Evolutionary conservation across 257 asterid species (phyloP).

Genomic region (Scutellaria baicalensis): DNA sequence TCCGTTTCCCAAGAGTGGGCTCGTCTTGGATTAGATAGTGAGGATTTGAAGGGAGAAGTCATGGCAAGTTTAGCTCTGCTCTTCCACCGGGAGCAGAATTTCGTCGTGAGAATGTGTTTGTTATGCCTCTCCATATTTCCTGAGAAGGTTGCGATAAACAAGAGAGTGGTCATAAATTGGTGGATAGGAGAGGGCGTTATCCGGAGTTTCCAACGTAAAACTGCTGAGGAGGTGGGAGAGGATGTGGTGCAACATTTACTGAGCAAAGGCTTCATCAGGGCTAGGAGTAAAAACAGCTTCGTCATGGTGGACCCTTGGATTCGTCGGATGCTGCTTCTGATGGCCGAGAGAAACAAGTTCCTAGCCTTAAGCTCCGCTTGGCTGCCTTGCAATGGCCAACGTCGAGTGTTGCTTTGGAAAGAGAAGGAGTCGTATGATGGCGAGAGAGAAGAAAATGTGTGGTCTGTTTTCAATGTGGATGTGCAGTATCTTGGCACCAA

Average conservation of each 20-base stretch:
- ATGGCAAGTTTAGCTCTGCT: background rate
- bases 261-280: background rate
- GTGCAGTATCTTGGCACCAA: background rate
- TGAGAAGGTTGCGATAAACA: background rate
- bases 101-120: background rate
- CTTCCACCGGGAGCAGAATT: background rate
- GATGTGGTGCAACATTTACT: background rate
- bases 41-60: background rate
- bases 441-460: background rate
- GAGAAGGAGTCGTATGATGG: background rate
- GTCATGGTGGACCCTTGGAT: constrained; percentile 1
- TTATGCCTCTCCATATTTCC: constrained; percentile 3
- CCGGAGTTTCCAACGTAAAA: background rate
- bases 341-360: background rate
- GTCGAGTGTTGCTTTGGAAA: background rate
- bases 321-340: background rate
- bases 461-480: background rate
- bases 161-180: constrained; percentile 1
- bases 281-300: background rate
- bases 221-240: constrained; percentile 1
- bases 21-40: background rate
- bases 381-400: background rate
- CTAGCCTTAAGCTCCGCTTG: background rate
- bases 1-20: background rate
- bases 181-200: constrained; percentile 12